Evolutionary conservation across 805 yeast species (phyloP).

Genomic region (Ascoidea rubescens): DNA sequence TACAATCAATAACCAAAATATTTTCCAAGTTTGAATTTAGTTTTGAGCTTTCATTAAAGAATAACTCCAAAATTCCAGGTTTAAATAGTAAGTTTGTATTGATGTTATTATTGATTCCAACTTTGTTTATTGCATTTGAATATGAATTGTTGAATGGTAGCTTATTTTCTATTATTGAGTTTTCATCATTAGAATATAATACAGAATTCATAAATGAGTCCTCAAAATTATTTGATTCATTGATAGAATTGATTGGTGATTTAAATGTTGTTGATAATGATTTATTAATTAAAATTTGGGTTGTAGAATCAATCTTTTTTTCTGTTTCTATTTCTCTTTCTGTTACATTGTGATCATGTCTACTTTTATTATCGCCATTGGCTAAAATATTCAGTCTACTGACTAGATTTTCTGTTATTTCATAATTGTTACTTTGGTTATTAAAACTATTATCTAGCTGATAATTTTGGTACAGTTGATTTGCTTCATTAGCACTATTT

Average conservation of each 20-base stretch:
- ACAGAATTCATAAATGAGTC: not conserved
- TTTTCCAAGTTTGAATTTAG: not conserved
- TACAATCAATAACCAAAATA: not conserved
- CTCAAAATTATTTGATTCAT: not conserved
- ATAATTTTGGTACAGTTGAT: no score
- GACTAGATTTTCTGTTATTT: not conserved
- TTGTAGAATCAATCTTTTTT: not conserved
- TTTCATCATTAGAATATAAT: not conserved
- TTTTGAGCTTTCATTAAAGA: not conserved
- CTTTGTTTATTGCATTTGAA: not conserved
- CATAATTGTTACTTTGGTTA: not conserved
- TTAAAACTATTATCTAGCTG: no score
- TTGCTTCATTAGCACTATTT: no score
- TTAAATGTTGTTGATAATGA: not conserved
- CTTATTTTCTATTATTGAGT: not conserved
- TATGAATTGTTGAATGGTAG: not conserved
- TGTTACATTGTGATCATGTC: not conserved
- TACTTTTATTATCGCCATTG: not conserved
- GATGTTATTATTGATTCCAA: not conserved
- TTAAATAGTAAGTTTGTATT: no score
- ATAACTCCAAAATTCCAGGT: not conserved
- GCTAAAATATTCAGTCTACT: not conserved
- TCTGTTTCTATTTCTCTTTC: not conserved
- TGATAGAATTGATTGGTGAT: not conserved
- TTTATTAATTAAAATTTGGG: not conserved